Percentiles rank a stretch among this genome's conserved stretches.
Conservation (phyloP, 2,329 filamentous ascomycete species). For the Lachnellula subtilissima region DNA sequence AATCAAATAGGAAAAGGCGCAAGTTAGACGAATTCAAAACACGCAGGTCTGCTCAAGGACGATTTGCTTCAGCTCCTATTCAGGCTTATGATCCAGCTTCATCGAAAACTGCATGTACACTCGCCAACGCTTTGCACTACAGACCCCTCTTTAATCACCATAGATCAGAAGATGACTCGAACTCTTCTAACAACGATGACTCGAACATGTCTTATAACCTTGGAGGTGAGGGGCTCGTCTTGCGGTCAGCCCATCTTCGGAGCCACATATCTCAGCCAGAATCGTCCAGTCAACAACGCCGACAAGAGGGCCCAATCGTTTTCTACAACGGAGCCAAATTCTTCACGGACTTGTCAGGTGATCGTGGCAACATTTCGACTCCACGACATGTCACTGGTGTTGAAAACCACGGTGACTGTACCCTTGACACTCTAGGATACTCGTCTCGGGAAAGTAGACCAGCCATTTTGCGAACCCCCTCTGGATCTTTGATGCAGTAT, state of each 20-base stretch:
- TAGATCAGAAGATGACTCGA: constrained; percentile 39
- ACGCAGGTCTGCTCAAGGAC: background rate
- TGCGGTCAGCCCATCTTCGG: background rate
- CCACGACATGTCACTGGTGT: constrained; percentile 46
- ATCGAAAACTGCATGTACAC: constrained; percentile 33
- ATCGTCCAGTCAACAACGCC: constrained; percentile 42
- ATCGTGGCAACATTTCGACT: constrained; percentile 47
- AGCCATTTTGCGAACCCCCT: constrained; percentile 15
- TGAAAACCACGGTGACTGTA: constrained; percentile 28
- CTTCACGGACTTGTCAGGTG: constrained; percentile 73
- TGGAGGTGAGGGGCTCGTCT: background rate
- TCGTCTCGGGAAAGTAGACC: background rate
- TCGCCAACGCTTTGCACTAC: constrained; percentile 53
- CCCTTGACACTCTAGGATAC: constrained; percentile 15
- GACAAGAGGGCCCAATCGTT: constrained; percentile 69
- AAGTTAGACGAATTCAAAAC: constrained; percentile 15
- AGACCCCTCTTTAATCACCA: constrained; percentile 57
- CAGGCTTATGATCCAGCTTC: background rate
- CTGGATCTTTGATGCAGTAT: constrained; percentile 44
- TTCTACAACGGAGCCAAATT: constrained; percentile 79
- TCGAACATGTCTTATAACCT: constrained; percentile 27
- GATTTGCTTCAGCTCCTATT: constrained; percentile 10
- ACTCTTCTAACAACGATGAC: constrained; percentile 44
- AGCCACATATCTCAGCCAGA: background rate
- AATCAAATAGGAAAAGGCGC: constrained; percentile 21